phyloP scores from a whole-genome alignment of 805 yeast species.

The Cyberlindnera lachancei region DNA sequence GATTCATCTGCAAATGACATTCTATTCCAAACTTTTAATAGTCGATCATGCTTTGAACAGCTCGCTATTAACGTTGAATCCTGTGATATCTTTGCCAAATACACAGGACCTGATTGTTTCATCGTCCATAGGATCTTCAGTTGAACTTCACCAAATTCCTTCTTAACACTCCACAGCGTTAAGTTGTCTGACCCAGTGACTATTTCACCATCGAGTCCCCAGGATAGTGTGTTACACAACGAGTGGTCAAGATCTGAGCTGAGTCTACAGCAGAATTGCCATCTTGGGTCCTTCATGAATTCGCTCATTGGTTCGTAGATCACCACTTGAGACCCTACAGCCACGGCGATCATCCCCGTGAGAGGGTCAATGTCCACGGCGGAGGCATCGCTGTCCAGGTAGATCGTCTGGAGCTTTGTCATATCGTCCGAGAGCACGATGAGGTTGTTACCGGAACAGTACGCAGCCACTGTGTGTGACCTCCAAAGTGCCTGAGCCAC shows the following conservation, averaged over 20 bases:
- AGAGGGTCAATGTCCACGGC: slow-evolving; percentile 56
- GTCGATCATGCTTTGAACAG: slow-evolving; percentile 51
- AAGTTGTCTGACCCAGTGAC: slow-evolving; percentile 52
- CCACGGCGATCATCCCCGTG: slow-evolving; percentile 58
- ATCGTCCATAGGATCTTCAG: slow-evolving; percentile 31
- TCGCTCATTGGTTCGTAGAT: slow-evolving; percentile 52
- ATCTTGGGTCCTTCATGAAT: slow-evolving; percentile 33
- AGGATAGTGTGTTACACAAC: slow-evolving; percentile 36
- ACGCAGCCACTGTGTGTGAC: slow-evolving; percentile 48
- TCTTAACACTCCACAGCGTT: slow-evolving; percentile 42
- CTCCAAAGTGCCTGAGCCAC: slow-evolving; percentile 62
- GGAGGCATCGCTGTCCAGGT: slow-evolving; percentile 56
- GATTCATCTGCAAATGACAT: slow-evolving; percentile 57
- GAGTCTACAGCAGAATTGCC: slow-evolving; percentile 33
- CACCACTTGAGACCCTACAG: slow-evolving; percentile 34
- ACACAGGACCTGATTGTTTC: slow-evolving; percentile 55
- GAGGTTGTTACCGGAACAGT: slow-evolving; percentile 84
- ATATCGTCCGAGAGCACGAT: slow-evolving; percentile 51
- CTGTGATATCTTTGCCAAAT: slow-evolving; percentile 50
- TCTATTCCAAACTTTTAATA: slow-evolving; percentile 76
- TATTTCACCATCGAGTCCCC: slow-evolving; percentile 53
- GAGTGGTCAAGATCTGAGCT: slow-evolving; percentile 23
- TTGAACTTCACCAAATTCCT: slow-evolving; percentile 35
- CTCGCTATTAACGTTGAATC: slow-evolving; percentile 63
- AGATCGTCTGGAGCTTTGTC: slow-evolving; percentile 65